These are phyloP conservation scores for Rhizopogon sp. DNA, from an alignment of 768 basidiomycete genomes.

Conservation along the genomic window DNA sequence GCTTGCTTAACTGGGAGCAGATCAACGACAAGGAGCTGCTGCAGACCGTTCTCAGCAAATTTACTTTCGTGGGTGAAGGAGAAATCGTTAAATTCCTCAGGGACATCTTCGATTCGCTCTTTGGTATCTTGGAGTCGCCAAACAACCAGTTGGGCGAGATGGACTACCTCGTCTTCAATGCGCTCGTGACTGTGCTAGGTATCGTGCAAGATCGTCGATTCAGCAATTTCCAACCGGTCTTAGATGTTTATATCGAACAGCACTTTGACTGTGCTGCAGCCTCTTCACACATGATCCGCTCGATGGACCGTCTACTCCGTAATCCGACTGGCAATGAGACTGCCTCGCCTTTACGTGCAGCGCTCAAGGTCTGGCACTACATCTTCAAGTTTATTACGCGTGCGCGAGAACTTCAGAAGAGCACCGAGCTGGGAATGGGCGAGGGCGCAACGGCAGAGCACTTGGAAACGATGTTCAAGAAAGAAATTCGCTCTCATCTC, in stretches of 20 bases:
- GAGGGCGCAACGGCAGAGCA: slow-evolving; percentile 82
- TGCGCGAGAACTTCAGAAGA: slow-evolving; percentile 84
- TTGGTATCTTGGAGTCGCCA: slow-evolving; percentile 77
- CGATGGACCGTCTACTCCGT: slow-evolving; percentile 78
- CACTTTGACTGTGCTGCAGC: slow-evolving; percentile 83
- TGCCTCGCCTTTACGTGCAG: slow-evolving; percentile 77
- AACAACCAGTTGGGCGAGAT: slow-evolving; percentile 74
- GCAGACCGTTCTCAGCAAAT: slow-evolving; percentile 69
- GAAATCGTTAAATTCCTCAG: slow-evolving; percentile 93
- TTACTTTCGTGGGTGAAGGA: slow-evolving; percentile 89
- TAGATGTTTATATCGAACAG: slow-evolving; percentile 89
- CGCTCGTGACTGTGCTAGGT: slow-evolving; percentile 85
- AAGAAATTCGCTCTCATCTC: slow-evolving; percentile 74
- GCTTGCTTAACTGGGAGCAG: slow-evolving; percentile 77
- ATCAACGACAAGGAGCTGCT: slow-evolving; percentile 61
- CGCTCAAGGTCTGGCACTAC: slow-evolving; percentile 95
- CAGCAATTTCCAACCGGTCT: slow-evolving; percentile 89
- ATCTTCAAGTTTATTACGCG: slow-evolving; percentile 92
- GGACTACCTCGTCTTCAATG: slow-evolving; percentile 85
- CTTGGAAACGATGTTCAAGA: slow-evolving; percentile 79
- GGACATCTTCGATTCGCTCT: slow-evolving; percentile 89
- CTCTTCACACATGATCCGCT: slow-evolving; percentile 78
- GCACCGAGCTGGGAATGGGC: slow-evolving; percentile 72
- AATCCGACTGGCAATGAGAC: slow-evolving; percentile 69
- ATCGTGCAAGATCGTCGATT: slow-evolving; percentile 93